phyloP scores from a whole-genome alignment of 176 grass and related monocot species.

The Carex cristatella region DNA sequence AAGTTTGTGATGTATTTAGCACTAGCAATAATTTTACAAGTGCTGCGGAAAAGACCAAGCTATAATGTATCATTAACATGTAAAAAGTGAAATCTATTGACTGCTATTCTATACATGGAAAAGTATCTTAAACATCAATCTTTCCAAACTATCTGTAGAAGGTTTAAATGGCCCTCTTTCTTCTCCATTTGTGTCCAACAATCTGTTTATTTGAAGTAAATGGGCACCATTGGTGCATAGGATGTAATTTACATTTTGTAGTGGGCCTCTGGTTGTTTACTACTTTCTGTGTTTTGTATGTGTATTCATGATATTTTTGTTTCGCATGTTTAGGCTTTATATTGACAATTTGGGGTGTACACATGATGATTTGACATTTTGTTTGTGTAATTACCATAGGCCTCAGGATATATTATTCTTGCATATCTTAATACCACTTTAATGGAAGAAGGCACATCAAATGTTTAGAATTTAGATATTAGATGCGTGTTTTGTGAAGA shows the following conservation, averaged over 20 bases:
- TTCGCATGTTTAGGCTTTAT: background rate
- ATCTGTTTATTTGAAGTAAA: background rate
- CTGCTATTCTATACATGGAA: background rate
- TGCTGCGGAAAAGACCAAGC: background rate
- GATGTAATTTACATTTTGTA: background rate
- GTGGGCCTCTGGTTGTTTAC: background rate
- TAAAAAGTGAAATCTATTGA: background rate
- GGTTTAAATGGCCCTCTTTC: background rate
- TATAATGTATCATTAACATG: background rate
- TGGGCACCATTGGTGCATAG: background rate
- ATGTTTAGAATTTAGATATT: constrained; percentile 3
- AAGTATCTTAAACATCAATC: background rate
- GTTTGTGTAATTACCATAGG: background rate
- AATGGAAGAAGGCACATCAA: background rate
- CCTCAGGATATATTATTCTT: background rate
- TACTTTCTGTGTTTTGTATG: background rate
- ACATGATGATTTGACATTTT: background rate
- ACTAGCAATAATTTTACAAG: background rate
- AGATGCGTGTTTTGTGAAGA: background rate
- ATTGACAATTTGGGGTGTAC: background rate
- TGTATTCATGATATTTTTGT: background rate
- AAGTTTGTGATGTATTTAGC: constrained; percentile 11
- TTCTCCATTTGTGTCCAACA: background rate
- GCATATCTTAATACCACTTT: background rate
- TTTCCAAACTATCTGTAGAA: background rate